Evolutionary conservation across 176 grass and related monocot genomes (phyloP).

Genomic region (Zoysia japonica): DNA sequence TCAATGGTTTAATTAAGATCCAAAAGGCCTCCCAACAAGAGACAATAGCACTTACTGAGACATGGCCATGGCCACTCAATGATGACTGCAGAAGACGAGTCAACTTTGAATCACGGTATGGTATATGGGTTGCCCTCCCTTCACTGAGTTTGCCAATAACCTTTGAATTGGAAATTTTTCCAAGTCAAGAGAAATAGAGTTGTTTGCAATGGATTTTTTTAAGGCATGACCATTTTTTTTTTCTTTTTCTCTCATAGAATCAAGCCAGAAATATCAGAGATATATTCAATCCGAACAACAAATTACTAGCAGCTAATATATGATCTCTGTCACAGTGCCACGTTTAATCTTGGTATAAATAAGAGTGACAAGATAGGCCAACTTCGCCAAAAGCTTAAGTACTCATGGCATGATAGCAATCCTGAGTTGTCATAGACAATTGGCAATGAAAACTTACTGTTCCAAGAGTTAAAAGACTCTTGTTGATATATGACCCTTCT

Average conservation of each 20-base stretch:
- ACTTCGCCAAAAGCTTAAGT: slow-evolving; percentile 9
- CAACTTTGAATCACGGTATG: slow-evolving; percentile 96
- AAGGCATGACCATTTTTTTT: too few species aligned
- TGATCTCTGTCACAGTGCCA: slow-evolving; percentile 10
- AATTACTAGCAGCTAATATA: slow-evolving; percentile 4
- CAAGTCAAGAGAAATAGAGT: slow-evolving; percentile 15
- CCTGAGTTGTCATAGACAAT: neutral
- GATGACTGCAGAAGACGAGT: slow-evolving; percentile 94
- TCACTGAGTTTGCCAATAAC: slow-evolving; percentile 99
- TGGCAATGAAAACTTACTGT: slow-evolving; percentile 59
- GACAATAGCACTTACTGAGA: slow-evolving; percentile 69
- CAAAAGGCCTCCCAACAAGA: slow-evolving; percentile 1
- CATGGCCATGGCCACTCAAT: slow-evolving; percentile 93
- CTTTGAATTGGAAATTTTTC: slow-evolving; percentile 42
- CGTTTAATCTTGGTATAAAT: neutral
- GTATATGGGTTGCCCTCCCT: slow-evolving; percentile 98
- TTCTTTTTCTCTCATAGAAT: slow-evolving; percentile 12
- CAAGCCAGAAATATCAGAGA: neutral
- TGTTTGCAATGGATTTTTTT: neutral
- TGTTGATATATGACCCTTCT: slow-evolving; percentile 97
- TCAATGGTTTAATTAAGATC: slow-evolving; percentile 27
- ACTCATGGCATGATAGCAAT: slow-evolving; percentile 4
- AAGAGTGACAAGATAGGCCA: slow-evolving; percentile 12
- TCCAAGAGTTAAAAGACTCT: slow-evolving; percentile 97
- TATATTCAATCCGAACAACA: slow-evolving; percentile 23